These are phyloP conservation scores for Leccinellum rugosiceps DNA, from an alignment of 768 basidiomycete species.

Conservation along the genomic window DNA sequence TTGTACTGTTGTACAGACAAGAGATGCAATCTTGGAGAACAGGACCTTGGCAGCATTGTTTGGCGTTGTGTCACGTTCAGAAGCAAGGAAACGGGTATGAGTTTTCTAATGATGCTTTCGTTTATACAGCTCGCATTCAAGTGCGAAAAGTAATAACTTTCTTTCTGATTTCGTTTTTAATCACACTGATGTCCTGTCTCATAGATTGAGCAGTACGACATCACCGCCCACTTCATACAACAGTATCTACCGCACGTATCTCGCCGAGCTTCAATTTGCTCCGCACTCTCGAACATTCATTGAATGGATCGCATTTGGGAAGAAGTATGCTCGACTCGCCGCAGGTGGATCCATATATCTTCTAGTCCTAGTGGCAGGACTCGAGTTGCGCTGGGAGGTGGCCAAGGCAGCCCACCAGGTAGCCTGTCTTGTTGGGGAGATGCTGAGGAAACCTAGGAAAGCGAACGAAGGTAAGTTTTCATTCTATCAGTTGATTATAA, in stretches of 20 bases:
- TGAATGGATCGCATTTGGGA: background rate
- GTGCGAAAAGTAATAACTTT: background rate
- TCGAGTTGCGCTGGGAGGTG: background rate
- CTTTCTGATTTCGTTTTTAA: background rate
- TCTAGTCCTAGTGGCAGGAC: background rate
- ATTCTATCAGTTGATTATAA: background rate
- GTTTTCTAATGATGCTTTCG: background rate
- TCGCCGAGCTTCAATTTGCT: background rate
- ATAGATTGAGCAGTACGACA: background rate
- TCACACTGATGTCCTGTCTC: background rate
- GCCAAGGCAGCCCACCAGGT: background rate
- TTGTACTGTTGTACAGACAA: too few species aligned
- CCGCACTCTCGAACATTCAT: background rate
- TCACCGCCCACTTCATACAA: background rate
- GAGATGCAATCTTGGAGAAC: too few species aligned
- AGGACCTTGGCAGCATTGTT: too few species aligned
- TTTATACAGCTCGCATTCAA: background rate
- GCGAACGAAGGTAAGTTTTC: background rate
- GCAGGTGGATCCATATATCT: background rate
- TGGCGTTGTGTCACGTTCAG: too few species aligned
- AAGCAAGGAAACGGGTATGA: background rate
- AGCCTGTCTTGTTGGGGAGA: background rate
- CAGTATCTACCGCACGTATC: background rate
- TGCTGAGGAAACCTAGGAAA: background rate
- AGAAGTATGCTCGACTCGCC: background rate